These are phyloP conservation scores for Yueomyces sp. DNA, from an alignment of 805 yeast genomes.

Conservation along the genomic window DNA sequence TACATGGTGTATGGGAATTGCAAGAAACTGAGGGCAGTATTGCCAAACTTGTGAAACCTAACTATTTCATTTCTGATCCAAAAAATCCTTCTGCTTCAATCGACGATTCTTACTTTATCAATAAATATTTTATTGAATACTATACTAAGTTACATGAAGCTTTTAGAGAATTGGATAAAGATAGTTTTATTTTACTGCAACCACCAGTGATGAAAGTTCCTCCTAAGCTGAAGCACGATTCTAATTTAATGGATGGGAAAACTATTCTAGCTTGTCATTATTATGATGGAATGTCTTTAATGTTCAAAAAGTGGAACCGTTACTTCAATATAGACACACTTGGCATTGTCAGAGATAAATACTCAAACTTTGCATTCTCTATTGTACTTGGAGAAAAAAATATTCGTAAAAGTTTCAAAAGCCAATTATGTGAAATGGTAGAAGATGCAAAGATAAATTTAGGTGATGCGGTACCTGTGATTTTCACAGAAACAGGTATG, in stretches of 20 bases:
- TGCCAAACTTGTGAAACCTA: slow-evolving; percentile 27
- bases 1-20: slow-evolving; percentile 62
- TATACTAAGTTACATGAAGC: slow-evolving; percentile 37
- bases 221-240: slow-evolving; percentile 41
- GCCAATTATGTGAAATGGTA: slow-evolving; percentile 55
- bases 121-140: slow-evolving; percentile 50
- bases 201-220: slow-evolving; percentile 74
- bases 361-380: slow-evolving; percentile 58
- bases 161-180: slow-evolving; percentile 34
- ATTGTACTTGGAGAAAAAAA: slow-evolving; percentile 72
- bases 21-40: slow-evolving; percentile 19
- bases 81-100: slow-evolving; percentile 11
- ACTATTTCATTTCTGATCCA: slow-evolving; percentile 31
- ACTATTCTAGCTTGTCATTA: slow-evolving; percentile 80
- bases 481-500: slow-evolving; percentile 93
- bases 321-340: slow-evolving; percentile 76
- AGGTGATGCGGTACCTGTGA: slow-evolving; percentile 54
- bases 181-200: slow-evolving; percentile 52
- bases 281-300: slow-evolving; percentile 86
- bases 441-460: slow-evolving; percentile 47
- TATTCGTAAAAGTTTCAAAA: slow-evolving; percentile 57
- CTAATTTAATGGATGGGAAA: slow-evolving; percentile 41
- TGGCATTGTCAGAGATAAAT: slow-evolving; percentile 72
- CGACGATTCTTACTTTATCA: slow-evolving; percentile 44
- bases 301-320: slow-evolving; percentile 84